Base-by-base conservation (phyloP, 441 rosid genomes). In the Erodium moschatum region DNA sequence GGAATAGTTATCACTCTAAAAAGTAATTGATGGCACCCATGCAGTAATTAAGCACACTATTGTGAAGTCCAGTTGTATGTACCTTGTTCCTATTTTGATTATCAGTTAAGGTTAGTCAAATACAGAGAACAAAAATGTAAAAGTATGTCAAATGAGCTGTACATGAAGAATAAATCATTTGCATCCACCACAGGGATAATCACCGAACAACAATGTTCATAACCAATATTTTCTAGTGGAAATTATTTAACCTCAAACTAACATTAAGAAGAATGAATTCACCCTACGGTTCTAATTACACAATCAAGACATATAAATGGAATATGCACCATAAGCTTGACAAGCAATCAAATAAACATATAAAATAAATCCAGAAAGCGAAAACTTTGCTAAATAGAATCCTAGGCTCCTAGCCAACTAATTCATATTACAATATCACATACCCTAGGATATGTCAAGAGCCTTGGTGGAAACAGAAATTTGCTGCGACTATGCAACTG, bases 391-490 rank as follows among this genome's bases (percentile, higher is more conserved):
- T 5, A 21, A 21, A 33, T 3, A 58, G 2, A 56, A 67, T 65
- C 58, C 65, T 21, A 60, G 33, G 64, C 64, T 58, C 54, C 13
- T 5, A 29, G 46, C 29, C 56, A 5, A 21, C 8, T 10, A 27
- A 12, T 70, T 44, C 70, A 66, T 40, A 31, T 29, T n/a, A 63
- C 62, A 71, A 62, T 16, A 6, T 31, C 15, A 73, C 80, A 60
- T 81, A 88, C 91, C 83, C 60, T 77, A 33, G 71, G 69, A 70
- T 69, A 29, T 13, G 69, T 63, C 16, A 71, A 66, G 74, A 70
- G 69, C 72, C 72, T 74, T 63, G 84, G 74, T 15, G 78, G 71
- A 70, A 74, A 70, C 20, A 63, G 16, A 42, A 70, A 69, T 21
- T 54, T 69, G 52, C 63, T 65, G 68, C 11, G 69, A 66, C 69